Evolutionary conservation across 345 rosid species (phyloP).

Genomic region (Lenwebbia sp.): DNA sequence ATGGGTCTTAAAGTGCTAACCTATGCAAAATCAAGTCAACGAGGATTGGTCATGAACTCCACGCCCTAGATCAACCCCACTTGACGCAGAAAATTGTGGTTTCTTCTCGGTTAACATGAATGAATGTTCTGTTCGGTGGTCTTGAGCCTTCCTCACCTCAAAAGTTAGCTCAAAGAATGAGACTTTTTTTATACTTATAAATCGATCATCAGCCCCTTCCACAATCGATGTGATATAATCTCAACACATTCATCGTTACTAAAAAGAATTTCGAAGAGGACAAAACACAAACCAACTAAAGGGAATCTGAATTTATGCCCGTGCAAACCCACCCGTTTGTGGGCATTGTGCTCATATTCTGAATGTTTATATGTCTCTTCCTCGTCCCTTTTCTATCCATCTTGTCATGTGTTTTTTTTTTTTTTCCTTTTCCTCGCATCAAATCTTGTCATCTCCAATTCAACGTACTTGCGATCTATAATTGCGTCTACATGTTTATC

Average conservation of each 20-base stretch:
- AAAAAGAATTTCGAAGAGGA: not conserved
- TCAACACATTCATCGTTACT: not conserved
- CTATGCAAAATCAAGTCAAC: conserved; percentile 19
- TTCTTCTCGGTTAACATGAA: not conserved
- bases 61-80: conserved; percentile 1
- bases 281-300: not conserved
- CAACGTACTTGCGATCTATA: not conserved
- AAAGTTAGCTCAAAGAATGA: too few relatives aligned
- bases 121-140: not conserved
- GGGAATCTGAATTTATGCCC: conserved; percentile 6
- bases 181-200: too few relatives aligned
- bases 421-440: not conserved
- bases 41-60: conserved; percentile 26
- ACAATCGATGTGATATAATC: too few relatives aligned
- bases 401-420: conserved; percentile 4
- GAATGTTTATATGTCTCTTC: not conserved
- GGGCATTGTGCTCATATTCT: not conserved
- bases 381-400: conserved; percentile 14
- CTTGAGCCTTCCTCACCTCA: too few relatives aligned
- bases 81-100: not conserved
- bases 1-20: conserved; percentile 44
- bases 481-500: conserved; percentile 15
- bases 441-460: not conserved
- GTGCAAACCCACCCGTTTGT: not conserved
- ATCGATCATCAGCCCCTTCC: too few relatives aligned